These are phyloP conservation scores for Encephalitozoon romaleae DNA, from an alignment of 371 early-diverging fungal genomes.

Conservation along the genomic window DNA sequence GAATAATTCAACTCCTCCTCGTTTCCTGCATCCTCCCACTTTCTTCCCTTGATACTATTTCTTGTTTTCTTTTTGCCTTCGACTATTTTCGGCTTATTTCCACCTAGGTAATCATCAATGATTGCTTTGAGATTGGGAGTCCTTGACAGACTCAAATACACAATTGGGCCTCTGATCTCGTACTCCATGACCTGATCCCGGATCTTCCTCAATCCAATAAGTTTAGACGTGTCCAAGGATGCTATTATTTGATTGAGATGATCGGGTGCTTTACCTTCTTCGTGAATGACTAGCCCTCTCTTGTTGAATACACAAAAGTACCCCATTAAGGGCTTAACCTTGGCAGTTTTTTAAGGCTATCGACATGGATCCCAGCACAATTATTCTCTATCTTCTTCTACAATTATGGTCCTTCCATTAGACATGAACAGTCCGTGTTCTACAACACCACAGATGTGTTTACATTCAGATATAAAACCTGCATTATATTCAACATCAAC, in stretches of 20 bases:
- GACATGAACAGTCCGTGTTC: conserved; percentile 53
- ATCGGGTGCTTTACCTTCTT: conserved; percentile 38
- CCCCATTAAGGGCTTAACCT: background rate
- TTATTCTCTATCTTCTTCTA: conserved; percentile 2
- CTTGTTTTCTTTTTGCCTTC: background rate
- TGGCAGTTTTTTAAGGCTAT: background rate
- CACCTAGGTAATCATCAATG: conserved; percentile 3
- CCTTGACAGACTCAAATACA: conserved; percentile 31
- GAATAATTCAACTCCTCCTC: conserved; percentile 30
- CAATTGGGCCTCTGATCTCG: conserved; percentile 36
- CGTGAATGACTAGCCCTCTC: conserved; percentile 31
- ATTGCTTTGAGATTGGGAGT: background rate
- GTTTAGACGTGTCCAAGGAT: conserved; percentile 1
- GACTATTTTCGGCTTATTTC: background rate
- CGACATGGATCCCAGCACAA: background rate
- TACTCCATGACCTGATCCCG: conserved; percentile 37
- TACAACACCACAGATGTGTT: conserved; percentile 53
- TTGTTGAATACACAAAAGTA: conserved; percentile 49
- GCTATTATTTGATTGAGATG: conserved; percentile 32
- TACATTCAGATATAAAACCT: conserved; percentile 33
- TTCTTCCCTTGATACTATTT: conserved; percentile 3
- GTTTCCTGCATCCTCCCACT: conserved; percentile 13
- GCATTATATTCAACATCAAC: conserved; percentile 46
- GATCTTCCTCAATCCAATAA: conserved; percentile 12
- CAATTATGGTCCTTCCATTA: background rate